Conservation (phyloP, 176 grass and related monocot species). For the Cocos nucifera region DNA sequence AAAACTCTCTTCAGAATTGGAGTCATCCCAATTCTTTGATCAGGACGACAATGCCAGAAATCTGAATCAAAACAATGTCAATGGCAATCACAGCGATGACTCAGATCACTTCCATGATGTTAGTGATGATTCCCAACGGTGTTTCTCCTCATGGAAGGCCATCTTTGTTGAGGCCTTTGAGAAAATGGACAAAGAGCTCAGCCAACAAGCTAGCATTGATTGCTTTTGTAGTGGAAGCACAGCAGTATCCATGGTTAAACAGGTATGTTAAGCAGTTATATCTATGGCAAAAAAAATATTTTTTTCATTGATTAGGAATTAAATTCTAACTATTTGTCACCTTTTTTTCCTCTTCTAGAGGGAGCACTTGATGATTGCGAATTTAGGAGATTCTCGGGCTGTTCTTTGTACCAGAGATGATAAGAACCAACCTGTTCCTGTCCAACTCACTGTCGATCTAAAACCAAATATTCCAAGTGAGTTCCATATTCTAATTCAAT, state of each 20-base stretch:
- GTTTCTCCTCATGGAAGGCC: slow-evolving; percentile 44
- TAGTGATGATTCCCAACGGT: slow-evolving; percentile 8
- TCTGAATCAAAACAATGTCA: too few relatives aligned
- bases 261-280: slow-evolving; percentile 29
- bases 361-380: slow-evolving; percentile 67
- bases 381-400: slow-evolving; percentile 75
- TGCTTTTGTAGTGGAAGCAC: slow-evolving; percentile 84
- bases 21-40: slow-evolving; percentile 9
- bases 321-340: not conserved
- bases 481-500: slow-evolving; percentile 1
- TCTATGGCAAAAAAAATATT: not conserved
- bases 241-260: slow-evolving; percentile 46
- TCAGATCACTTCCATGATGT: slow-evolving; percentile 15
- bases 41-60: not conserved
- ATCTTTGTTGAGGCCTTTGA: slow-evolving; percentile 50
- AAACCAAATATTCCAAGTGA: slow-evolving; percentile 78
- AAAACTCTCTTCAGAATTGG: slow-evolving; percentile 31
- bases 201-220: slow-evolving; percentile 42
- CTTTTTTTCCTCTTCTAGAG: slow-evolving; percentile 23
- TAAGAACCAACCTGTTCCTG: slow-evolving; percentile 27
- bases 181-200: slow-evolving; percentile 59
- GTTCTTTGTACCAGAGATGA: slow-evolving; percentile 53
- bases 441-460: slow-evolving; percentile 68
- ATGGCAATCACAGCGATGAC: not conserved
- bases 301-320: too few relatives aligned